These are phyloP conservation scores for Lichina pygmaea DNA, from an alignment of 495 filamentous ascomycete genomes.

Conservation along the genomic window DNA sequence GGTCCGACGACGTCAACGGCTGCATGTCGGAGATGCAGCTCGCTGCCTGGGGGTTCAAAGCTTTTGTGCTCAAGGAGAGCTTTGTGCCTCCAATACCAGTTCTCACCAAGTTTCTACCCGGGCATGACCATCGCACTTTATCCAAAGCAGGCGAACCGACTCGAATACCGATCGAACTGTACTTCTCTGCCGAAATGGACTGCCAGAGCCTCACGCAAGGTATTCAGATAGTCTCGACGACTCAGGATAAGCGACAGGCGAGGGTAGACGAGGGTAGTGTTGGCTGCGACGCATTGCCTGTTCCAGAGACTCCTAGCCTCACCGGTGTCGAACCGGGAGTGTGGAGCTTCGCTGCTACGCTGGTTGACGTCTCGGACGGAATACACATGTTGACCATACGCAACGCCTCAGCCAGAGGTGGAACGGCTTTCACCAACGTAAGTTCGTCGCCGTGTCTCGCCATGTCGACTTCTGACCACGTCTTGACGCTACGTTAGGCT, in stretches of 20 bases:
- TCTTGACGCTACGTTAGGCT: constrained; percentile 1
- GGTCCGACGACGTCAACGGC: constrained; percentile 16
- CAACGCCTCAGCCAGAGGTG: constrained; percentile 15
- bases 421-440: constrained; percentile 14
- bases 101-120: constrained; percentile 35
- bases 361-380: constrained; percentile 19
- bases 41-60: constrained; percentile 31
- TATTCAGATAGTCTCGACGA: constrained; percentile 1
- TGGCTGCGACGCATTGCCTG: constrained; percentile 13
- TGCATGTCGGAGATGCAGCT: constrained; percentile 27
- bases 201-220: constrained; percentile 23
- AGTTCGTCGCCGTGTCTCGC: neutral
- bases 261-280: constrained; percentile 17
- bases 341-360: neutral
- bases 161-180: constrained; percentile 20
- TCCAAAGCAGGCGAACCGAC: constrained; percentile 23
- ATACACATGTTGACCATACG: constrained; percentile 19
- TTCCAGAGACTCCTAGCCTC: neutral
- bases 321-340: neutral
- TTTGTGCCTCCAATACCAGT: constrained; percentile 27
- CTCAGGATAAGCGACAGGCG: constrained; percentile 13
- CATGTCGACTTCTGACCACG: neutral
- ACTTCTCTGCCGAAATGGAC: constrained; percentile 36
- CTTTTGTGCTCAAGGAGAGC: constrained; percentile 26
- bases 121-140: constrained; percentile 30